Evolutionary conservation across 192 early-diverging fungal species (phyloP), one percentile per base, ranked within the genome.

Genomic region (Funneliformis geosporum): DNA sequence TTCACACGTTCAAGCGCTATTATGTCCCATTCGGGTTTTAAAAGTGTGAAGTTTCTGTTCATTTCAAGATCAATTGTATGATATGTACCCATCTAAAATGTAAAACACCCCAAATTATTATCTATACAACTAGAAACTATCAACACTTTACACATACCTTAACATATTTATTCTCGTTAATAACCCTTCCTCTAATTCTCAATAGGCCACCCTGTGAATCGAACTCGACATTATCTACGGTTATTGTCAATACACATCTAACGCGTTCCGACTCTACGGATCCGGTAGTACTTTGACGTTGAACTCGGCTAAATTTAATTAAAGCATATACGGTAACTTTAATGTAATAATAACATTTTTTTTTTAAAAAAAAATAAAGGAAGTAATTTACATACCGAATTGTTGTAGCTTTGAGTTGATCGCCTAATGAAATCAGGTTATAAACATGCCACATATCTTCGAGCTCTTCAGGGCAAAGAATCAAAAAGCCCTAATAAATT

Each of bases 391-490:
- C 18, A 75, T 86, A 93, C 92, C 94, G 83, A 79, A 98, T 89
- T 18, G 97, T 96, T 10, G 94, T 90, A 12, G 95, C 94, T 81
- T 93, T 88, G 64, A 99, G 89, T 75, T 88, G 86, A 90, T 99
- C 98, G 72, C 92, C 94, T 76, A 91, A 87, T 40, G 91, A 86
- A 72, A 99, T 92, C 40, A 94, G 88, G 82, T 94, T 95, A 86
- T 97, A 96, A 44, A 93, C 89, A 85, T 97, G 96, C 97, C 98
- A 99, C 94, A 99, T 96, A 85, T 99, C 98, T 78, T 99, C 97
- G 67, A 91, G 83, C 79, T 98, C 95, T 80, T 98, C 95, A 1
- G 97, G 93, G 50, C 89, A 86, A 60, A 99, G 87, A 4, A 90
- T 93, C 38, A 98, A 91, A 75, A 79, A 91, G 44, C 97, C 97